phyloP scores from a whole-genome alignment of 2,329 filamentous ascomycete species.

The Fusarium sublunatum region DNA sequence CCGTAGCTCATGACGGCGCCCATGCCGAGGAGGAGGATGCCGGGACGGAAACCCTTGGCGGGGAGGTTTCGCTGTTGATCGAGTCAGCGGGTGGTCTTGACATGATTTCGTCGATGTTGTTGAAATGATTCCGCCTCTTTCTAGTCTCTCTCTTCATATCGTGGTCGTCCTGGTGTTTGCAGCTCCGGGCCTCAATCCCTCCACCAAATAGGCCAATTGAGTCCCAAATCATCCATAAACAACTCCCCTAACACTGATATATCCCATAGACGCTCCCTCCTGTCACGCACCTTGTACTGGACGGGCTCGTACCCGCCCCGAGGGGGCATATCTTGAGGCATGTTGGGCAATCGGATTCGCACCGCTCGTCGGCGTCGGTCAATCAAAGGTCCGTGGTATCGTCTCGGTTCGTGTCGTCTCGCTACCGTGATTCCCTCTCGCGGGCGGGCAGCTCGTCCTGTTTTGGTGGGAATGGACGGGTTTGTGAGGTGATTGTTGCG shows the following conservation, averaged over 20 bases:
- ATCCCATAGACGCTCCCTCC: background rate
- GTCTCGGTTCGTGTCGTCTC: slow-evolving; percentile 23
- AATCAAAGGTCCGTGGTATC: slow-evolving; percentile 2
- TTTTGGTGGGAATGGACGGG: slow-evolving; percentile 1
- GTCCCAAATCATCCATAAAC: background rate
- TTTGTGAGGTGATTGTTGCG: slow-evolving; percentile 47
- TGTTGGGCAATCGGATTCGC: slow-evolving; percentile 60
- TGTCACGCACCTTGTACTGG: slow-evolving; percentile 87
- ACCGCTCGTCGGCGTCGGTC: slow-evolving; percentile 18
- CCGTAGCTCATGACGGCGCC: slow-evolving; percentile 86
- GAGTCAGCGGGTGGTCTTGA: slow-evolving; percentile 18
- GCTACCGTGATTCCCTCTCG: slow-evolving; percentile 25
- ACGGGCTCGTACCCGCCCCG: slow-evolving; percentile 93
- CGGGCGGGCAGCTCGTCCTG: slow-evolving; percentile 22
- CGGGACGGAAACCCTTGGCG: slow-evolving; percentile 87
- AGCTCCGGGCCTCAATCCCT: background rate
- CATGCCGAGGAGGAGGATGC: slow-evolving; percentile 80
- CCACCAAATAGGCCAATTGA: background rate
- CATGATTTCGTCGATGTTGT: background rate
- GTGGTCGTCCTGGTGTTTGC: background rate
- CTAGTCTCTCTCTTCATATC: background rate
- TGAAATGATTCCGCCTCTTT: slow-evolving; percentile 4
- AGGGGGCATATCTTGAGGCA: slow-evolving; percentile 99
- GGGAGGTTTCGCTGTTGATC: slow-evolving; percentile 85
- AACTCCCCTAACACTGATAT: background rate